A percentile compares a stretch with the other conserved stretches of the same genome.
These are phyloP conservation scores for Aspergillus terreus DNA, from an alignment of 2,329 filamentous ascomycete species.

Conservation along the genomic window DNA sequence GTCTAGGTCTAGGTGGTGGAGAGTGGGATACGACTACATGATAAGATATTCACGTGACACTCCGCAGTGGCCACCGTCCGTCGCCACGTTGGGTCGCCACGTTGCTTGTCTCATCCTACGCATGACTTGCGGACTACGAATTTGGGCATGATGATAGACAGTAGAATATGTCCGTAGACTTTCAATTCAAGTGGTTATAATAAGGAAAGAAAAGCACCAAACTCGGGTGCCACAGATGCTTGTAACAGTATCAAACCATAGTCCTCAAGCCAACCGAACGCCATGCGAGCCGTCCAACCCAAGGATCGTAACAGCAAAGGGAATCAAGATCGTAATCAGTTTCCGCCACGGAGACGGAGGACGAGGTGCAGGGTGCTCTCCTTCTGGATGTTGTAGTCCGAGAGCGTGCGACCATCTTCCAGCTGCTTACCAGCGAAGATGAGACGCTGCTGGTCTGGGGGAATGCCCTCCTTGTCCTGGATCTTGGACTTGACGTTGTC, in stretches of 20 bases:
- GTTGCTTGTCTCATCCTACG: no score
- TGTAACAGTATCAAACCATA: constrained; percentile 13
- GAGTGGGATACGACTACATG: no score
- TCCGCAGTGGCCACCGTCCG: no score
- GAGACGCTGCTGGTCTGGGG: constrained; percentile 66
- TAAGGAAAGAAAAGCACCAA: constrained; percentile 16
- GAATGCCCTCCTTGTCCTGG: constrained; percentile 78
- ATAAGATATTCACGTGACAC: no score
- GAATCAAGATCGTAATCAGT: constrained; percentile 23
- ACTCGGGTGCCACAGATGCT: constrained; percentile 20
- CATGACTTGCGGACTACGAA: no score
- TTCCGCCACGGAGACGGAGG: constrained; percentile 42
- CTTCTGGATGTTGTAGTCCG: constrained; percentile 57
- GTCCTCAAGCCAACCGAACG: constrained; percentile 34
- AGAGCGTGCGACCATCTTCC: constrained; percentile 49
- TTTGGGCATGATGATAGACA: no score
- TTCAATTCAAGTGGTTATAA: background rate
- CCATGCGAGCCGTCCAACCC: constrained; percentile 33
- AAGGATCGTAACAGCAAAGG: constrained; percentile 19
- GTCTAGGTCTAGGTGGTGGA: no score
- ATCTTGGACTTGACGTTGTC: constrained; percentile 70
- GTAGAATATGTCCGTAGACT: background rate
- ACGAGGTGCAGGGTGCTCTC: constrained; percentile 64
- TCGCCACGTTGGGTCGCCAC: no score
- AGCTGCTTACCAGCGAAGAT: constrained; percentile 69